phyloP scores from a whole-genome alignment of 176 grass and related monocot species.

The Oryza australiensis region DNA sequence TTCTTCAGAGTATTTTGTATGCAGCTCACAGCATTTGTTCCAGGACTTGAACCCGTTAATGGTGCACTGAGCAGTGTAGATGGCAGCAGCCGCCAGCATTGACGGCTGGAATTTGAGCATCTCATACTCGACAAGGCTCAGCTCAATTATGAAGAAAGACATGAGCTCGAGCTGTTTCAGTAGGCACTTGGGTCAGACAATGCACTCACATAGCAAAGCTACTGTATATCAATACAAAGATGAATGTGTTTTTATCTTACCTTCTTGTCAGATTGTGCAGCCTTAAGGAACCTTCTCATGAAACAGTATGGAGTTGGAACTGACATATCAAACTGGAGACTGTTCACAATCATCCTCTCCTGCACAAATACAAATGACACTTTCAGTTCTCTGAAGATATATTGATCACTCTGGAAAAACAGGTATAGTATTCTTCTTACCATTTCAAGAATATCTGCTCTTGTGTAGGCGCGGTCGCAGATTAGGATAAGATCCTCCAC shows the following conservation, averaged over 20 bases:
- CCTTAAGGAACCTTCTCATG: conserved; percentile 89
- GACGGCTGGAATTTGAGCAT: conserved; percentile 85
- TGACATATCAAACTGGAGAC: conserved; percentile 79
- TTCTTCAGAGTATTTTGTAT: conserved; percentile 69
- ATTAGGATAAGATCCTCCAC: conserved; percentile 90
- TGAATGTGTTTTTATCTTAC: conserved; percentile 33
- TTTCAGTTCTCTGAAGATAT: conserved; percentile 33
- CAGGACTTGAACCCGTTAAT: conserved; percentile 64
- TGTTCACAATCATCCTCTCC: conserved; percentile 78
- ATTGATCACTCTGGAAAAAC: background rate
- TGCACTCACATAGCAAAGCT: conserved; percentile 5
- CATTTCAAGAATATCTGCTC: conserved; percentile 79
- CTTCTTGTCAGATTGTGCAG: conserved; percentile 73
- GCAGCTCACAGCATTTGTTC: conserved; percentile 74
- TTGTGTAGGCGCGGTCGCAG: conserved; percentile 71
- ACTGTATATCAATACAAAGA: conserved; percentile 5
- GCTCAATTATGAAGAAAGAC: conserved; percentile 81
- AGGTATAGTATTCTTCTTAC: conserved; percentile 35
- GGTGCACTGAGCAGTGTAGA: conserved; percentile 81
- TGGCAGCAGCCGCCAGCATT: conserved; percentile 67
- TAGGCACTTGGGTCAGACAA: conserved; percentile 18
- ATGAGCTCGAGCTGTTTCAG: conserved; percentile 73
- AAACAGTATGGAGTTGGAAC: conserved; percentile 86
- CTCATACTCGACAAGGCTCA: conserved; percentile 67
- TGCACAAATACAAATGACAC: conserved; percentile 33